Evolutionary conservation across 2,329 filamentous ascomycete genomes (phyloP).

Genomic region (Cephalotrichum gorgonifer): DNA sequence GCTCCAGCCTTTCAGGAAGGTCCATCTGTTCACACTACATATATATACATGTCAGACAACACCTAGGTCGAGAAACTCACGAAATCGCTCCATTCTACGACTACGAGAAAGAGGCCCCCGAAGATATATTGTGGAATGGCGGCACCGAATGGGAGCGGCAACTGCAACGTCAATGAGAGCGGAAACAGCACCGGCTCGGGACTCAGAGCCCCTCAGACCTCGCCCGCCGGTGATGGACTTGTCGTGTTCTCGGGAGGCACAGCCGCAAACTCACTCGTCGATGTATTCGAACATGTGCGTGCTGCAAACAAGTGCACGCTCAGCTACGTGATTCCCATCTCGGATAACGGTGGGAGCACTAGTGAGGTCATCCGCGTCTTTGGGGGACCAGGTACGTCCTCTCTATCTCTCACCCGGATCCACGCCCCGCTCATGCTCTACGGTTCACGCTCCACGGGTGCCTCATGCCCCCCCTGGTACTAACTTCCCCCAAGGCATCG

Average conservation of each 20-base stretch:
- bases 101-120: neutral
- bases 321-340: slow-evolving; percentile 88
- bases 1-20: no score
- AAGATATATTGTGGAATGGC: neutral
- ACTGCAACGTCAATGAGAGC: neutral
- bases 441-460: neutral
- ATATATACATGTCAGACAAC: no score
- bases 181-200: neutral
- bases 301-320: slow-evolving; percentile 56
- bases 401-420: neutral
- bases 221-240: slow-evolving; percentile 37
- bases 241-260: slow-evolving; percentile 88
- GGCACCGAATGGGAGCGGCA: neutral
- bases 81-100: no score
- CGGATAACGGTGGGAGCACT: slow-evolving; percentile 89
- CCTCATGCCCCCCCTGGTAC: neutral
- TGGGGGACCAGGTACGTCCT: slow-evolving; percentile 69
- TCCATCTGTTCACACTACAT: no score
- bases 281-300: slow-evolving; percentile 66
- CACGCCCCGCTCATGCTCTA: neutral
- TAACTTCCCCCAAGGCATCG: slow-evolving; percentile 45
- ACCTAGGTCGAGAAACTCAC: no score
- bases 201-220: neutral
- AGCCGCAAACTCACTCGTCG: slow-evolving; percentile 88
- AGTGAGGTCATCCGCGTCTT: slow-evolving; percentile 91